phyloP scores from a whole-genome alignment of 257 asterid species.

The Scutellaria minor region DNA sequence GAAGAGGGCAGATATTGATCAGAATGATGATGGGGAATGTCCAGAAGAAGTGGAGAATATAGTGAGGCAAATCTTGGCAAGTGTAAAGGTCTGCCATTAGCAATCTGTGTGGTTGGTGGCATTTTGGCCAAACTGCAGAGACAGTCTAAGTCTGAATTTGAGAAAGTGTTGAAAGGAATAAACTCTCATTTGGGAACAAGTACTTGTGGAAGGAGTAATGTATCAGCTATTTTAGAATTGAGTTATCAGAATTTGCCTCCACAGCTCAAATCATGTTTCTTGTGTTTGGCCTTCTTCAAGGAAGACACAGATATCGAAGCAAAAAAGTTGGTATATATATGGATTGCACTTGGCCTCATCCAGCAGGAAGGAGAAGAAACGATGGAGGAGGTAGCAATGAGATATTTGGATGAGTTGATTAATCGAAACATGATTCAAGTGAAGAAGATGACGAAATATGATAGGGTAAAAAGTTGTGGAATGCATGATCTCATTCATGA shows the following conservation, averaged over 20 bases:
- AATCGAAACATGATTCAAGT: not conserved
- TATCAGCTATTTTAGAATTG: not conserved
- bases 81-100: no score
- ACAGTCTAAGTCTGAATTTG: no score
- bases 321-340: no score
- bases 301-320: not conserved
- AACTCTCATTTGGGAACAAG: not conserved
- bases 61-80: no score
- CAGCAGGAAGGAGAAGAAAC: not conserved
- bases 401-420: not conserved
- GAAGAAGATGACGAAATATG: not conserved
- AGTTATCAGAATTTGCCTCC: not conserved
- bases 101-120: no score
- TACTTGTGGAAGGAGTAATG: no score
- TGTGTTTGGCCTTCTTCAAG: not conserved
- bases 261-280: not conserved
- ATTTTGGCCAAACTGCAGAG: no score
- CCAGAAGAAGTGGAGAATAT: no score
- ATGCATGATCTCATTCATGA: not conserved
- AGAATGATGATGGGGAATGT: no score
- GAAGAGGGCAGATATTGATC: no score
- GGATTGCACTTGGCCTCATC: not conserved
- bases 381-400: not conserved
- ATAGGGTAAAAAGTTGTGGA: not conserved
- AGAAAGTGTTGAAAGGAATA: no score